These are phyloP conservation scores for Tetrahymena borealis DNA, from an alignment of 73 alveolate genomes.

Conservation along the genomic window DNA sequence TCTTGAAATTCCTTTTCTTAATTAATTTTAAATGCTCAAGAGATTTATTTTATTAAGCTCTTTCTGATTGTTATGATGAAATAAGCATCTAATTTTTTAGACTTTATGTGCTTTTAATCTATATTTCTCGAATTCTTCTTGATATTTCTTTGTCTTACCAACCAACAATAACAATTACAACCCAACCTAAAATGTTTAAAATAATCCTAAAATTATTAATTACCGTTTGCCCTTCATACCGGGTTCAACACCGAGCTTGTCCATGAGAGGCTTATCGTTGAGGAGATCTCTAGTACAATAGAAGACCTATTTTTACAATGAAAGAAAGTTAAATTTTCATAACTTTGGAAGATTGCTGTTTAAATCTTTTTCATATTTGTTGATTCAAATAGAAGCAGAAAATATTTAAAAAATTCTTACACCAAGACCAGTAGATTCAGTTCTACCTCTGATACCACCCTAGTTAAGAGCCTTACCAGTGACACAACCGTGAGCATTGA, in stretches of 20 bases:
- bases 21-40: neutral
- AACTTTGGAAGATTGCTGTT: neutral
- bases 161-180: neutral
- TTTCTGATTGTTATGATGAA: neutral
- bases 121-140: neutral
- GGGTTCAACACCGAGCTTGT: conserved; percentile 34
- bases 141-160: neutral
- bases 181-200: neutral
- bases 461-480: conserved; percentile 70
- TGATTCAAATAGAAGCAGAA: no score
- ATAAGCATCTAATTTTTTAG: neutral
- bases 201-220: neutral
- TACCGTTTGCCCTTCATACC: conserved; percentile 44
- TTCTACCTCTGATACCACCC: conserved; percentile 89
- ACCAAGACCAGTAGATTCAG: conserved; percentile 81
- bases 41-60: neutral
- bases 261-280: conserved; percentile 35
- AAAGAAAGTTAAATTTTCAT: neutral
- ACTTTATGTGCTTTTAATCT: neutral
- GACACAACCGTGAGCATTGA: conserved; percentile 70
- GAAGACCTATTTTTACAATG: conserved; percentile 12
- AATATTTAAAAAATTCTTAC: neutral
- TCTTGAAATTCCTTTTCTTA: neutral
- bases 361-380: neutral
- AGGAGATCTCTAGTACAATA: conserved; percentile 43